Percentiles rank a stretch among this genome's conserved stretches.
phyloP scores from a whole-genome alignment of 2,329 filamentous ascomycete species.

The Microsporum canis region DNA sequence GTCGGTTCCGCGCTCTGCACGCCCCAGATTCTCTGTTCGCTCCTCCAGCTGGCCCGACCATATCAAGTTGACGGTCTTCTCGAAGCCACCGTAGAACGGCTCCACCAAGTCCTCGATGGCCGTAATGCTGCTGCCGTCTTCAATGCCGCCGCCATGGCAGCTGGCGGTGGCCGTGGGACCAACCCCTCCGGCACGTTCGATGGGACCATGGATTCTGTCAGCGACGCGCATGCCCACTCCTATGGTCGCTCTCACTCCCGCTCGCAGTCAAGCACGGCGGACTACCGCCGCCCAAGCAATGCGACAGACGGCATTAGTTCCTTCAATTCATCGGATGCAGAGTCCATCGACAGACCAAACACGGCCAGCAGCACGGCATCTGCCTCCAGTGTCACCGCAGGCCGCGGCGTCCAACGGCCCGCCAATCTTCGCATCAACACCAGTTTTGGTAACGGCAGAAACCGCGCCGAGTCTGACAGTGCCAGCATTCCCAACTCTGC shows the following conservation, averaged over 20 bases:
- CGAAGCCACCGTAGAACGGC: slow-evolving; percentile 80
- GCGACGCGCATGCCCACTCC: slow-evolving; percentile 20
- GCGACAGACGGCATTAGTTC: slow-evolving; percentile 23
- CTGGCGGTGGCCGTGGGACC: slow-evolving; percentile 78
- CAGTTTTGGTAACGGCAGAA: slow-evolving; percentile 20
- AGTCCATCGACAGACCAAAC: slow-evolving; percentile 22
- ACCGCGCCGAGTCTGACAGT: slow-evolving; percentile 32
- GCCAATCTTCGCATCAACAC: slow-evolving; percentile 31
- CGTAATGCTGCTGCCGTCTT: slow-evolving; percentile 94
- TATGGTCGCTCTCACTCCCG: background rate
- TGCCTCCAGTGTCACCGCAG: background rate
- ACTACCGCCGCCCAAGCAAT: slow-evolving; percentile 16
- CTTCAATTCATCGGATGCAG: slow-evolving; percentile 30
- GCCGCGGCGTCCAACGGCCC: slow-evolving; percentile 13
- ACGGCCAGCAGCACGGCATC: slow-evolving; percentile 12
- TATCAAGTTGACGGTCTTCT: slow-evolving; percentile 88
- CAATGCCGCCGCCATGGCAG: slow-evolving; percentile 96
- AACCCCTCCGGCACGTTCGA: slow-evolving; percentile 50
- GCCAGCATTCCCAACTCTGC: slow-evolving; percentile 29
- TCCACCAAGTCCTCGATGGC: slow-evolving; percentile 81
- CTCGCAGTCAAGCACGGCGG: background rate
- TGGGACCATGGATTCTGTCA: slow-evolving; percentile 35
- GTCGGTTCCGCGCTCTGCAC: slow-evolving; percentile 70
- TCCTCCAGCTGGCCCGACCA: slow-evolving; percentile 83
- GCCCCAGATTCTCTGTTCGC: slow-evolving; percentile 87